A percentile compares a stretch with the other conserved stretches of the same genome.
phyloP scores from a whole-genome alignment of 805 yeast species.

The Ogataea chonburiensis region DNA sequence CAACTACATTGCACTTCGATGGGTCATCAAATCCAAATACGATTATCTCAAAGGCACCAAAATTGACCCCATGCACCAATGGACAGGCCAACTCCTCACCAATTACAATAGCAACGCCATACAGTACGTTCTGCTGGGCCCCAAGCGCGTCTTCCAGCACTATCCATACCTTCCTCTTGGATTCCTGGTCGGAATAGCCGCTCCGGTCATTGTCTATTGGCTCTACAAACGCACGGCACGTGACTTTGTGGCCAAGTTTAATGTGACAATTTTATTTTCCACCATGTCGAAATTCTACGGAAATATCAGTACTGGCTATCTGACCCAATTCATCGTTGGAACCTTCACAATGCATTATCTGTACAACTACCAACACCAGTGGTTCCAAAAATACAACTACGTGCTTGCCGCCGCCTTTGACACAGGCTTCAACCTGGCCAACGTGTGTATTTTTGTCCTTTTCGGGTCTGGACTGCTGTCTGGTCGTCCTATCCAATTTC shows the following conservation, averaged over 20 bases:
- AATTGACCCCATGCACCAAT: conserved; percentile 47
- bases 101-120: conserved; percentile 48
- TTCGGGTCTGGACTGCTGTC: conserved; percentile 21
- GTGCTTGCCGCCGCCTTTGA: conserved; percentile 52
- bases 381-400: conserved; percentile 47
- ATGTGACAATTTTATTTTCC: conserved; percentile 49
- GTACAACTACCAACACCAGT: conserved; percentile 36
- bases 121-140: conserved; percentile 51
- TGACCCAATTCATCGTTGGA: conserved; percentile 48
- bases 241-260: conserved; percentile 34
- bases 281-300: conserved; percentile 49
- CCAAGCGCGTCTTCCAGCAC: conserved; percentile 41
- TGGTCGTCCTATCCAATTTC: conserved; percentile 24
- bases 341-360: conserved; percentile 47
- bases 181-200: conserved; percentile 39
- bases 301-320: conserved; percentile 47
- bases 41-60: conserved; percentile 31
- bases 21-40: conserved; percentile 43
- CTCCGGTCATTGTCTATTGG: conserved; percentile 37
- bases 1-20: conserved; percentile 47
- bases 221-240: conserved; percentile 20
- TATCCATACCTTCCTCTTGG: conserved; percentile 46
- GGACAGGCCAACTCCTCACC: conserved; percentile 48
- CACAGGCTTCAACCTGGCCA: conserved; percentile 47
- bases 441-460: conserved; percentile 39